These are phyloP conservation scores for Colletotrichum magnum DNA, from an alignment of 2,329 filamentous ascomycete species.

Conservation along the genomic window DNA sequence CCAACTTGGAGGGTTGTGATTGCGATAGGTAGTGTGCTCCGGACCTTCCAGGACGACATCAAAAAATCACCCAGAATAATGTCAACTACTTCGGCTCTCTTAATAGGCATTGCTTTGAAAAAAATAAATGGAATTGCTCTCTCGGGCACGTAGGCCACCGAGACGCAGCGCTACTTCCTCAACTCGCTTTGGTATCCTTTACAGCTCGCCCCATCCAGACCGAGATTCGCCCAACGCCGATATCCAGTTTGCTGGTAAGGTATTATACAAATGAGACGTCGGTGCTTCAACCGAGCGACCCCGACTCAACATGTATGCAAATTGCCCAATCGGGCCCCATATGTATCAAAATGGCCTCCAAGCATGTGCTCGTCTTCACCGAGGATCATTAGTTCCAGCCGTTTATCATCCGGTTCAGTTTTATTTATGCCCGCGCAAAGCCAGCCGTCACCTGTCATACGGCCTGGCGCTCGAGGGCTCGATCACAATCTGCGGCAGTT, in stretches of 20 bases:
- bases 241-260: slow-evolving; percentile 25
- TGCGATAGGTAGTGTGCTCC: too few species aligned
- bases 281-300: slow-evolving; percentile 3
- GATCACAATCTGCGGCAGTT: slow-evolving; percentile 71
- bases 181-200: slow-evolving; percentile 40
- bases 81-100: too few species aligned
- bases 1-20: too few species aligned
- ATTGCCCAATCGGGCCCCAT: slow-evolving; percentile 17
- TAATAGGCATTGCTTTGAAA: too few species aligned
- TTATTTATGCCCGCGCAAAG: not conserved
- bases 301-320: slow-evolving; percentile 20
- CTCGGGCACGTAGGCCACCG: slow-evolving; percentile 7
- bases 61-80: too few species aligned
- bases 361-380: slow-evolving; percentile 5
- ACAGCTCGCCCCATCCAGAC: slow-evolving; percentile 24
- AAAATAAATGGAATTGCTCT: not conserved
- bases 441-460: slow-evolving; percentile 27
- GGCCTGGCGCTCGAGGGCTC: slow-evolving; percentile 61
- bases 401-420: slow-evolving; percentile 21
- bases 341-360: slow-evolving; percentile 28
- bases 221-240: slow-evolving; percentile 35
- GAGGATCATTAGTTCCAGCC: slow-evolving; percentile 28
- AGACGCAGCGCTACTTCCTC: slow-evolving; percentile 10
- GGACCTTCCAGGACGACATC: too few species aligned
- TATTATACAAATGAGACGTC: slow-evolving; percentile 35